These are phyloP conservation scores for Gossypium thurberi DNA, from an alignment of 345 rosid genomes.

Conservation along the genomic window DNA sequence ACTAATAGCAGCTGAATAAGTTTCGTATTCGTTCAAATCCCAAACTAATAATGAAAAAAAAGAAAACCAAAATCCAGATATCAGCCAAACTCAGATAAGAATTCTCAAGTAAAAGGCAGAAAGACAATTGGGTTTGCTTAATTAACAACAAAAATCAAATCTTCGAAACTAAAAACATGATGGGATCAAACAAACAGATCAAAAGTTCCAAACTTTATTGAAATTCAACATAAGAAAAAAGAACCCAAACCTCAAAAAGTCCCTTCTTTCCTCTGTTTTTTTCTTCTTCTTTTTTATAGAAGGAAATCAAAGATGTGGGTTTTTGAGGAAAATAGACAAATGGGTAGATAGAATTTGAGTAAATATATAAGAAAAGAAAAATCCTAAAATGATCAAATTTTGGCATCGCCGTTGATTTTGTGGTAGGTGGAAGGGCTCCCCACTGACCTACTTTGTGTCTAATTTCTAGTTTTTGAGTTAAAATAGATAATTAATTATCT, in stretches of 20 bases:
- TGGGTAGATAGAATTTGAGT: not conserved
- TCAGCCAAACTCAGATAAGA: slow-evolving; percentile 8
- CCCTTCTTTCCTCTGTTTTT: not conserved
- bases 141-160: not conserved
- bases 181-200: not conserved
- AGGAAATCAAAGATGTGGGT: slow-evolving; percentile 22
- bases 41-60: not conserved
- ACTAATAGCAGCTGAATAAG: not conserved
- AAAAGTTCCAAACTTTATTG: not conserved
- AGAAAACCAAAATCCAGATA: not conserved
- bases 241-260: slow-evolving; percentile 15
- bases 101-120: not conserved
- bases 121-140: not conserved
- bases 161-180: not conserved
- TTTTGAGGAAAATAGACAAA: not conserved
- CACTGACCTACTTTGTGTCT: not conserved
- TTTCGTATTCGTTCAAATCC: not conserved
- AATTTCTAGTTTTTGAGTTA: too few relatives aligned
- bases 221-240: not conserved
- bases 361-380: not conserved
- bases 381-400: slow-evolving; percentile 22
- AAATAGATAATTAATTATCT: too few relatives aligned
- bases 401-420: not conserved
- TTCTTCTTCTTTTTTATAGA: not conserved
- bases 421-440: slow-evolving; percentile 2